Percentiles rank a stretch among this genome's conserved stretches.
These are phyloP conservation scores for Allantophomopsis cytisporea DNA, from an alignment of 2,329 filamentous ascomycete species.

Conservation along the genomic window DNA sequence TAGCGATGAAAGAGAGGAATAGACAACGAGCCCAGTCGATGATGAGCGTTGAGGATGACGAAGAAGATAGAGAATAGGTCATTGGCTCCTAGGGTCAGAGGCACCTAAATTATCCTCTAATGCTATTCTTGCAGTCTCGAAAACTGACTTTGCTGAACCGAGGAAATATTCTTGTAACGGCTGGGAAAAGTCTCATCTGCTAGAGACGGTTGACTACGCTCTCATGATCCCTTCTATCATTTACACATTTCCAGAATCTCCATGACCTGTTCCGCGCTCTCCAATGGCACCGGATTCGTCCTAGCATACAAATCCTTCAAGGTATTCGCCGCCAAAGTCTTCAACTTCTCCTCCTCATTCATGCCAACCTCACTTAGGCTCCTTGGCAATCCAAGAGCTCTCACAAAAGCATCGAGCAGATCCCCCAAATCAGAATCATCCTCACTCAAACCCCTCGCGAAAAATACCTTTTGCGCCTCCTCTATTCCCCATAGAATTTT, in stretches of 20 bases:
- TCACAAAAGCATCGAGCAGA: slow-evolving; percentile 32
- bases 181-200: too few relatives aligned
- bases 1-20: too few relatives aligned
- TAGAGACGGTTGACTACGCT: too few relatives aligned
- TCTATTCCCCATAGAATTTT: slow-evolving; percentile 2
- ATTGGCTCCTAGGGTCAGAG: too few relatives aligned
- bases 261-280: slow-evolving; percentile 5
- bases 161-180: too few relatives aligned
- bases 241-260: slow-evolving; percentile 28
- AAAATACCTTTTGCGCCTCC: not conserved
- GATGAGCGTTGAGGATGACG: too few relatives aligned
- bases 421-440: slow-evolving; percentile 30
- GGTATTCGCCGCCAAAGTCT: slow-evolving; percentile 30
- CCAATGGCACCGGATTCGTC: slow-evolving; percentile 29
- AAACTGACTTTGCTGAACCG: too few relatives aligned
- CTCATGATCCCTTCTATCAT: too few relatives aligned
- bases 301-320: slow-evolving; percentile 33
- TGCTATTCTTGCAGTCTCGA: too few relatives aligned
- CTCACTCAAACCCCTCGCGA: not conserved
- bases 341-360: slow-evolving; percentile 29
- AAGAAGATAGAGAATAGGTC: too few relatives aligned
- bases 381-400: slow-evolving; percentile 34
- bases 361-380: slow-evolving; percentile 34
- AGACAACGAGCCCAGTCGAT: too few relatives aligned
- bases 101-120: too few relatives aligned